phyloP scores from a whole-genome alignment of 495 filamentous ascomycete species.

The Lichina pygmaea region DNA sequence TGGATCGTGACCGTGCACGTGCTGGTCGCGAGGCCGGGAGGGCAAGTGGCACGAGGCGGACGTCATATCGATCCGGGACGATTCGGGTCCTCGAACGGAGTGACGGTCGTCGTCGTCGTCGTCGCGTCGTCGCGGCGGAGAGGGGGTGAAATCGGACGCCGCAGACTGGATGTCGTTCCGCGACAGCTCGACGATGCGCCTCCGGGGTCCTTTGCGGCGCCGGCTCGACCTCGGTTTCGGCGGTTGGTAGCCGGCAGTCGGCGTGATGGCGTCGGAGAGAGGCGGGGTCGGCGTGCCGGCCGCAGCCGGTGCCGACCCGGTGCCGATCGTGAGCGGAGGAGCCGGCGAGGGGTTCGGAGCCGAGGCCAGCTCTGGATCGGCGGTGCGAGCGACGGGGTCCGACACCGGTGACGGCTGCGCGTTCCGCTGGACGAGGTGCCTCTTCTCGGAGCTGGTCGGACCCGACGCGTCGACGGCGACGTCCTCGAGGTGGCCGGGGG shows the following conservation, averaged over 20 bases:
- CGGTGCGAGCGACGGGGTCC: slow-evolving; percentile 42
- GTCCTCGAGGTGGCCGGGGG: slow-evolving; percentile 74
- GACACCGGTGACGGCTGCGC: slow-evolving; percentile 53
- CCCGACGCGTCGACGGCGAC: slow-evolving; percentile 64
- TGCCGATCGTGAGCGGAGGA: slow-evolving; percentile 6
- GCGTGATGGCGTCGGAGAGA: slow-evolving; percentile 6
- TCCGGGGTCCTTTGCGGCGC: slow-evolving; percentile 27
- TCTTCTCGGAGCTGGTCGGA: slow-evolving; percentile 58
- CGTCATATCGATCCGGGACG: background rate
- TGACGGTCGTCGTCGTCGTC: background rate
- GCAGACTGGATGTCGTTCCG: slow-evolving; percentile 24
- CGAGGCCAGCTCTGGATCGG: background rate
- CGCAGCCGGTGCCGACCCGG: slow-evolving; percentile 2
- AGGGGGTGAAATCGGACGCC: slow-evolving; percentile 5
- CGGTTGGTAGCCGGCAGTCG: slow-evolving; percentile 6
- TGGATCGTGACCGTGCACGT: background rate
- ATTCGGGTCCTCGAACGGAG: background rate
- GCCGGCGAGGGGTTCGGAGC: background rate
- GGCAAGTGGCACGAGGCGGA: background rate
- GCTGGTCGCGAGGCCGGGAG: background rate
- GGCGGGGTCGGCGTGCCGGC: background rate
- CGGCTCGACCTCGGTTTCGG: slow-evolving; percentile 9
- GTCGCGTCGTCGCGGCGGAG: background rate
- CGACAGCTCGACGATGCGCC: slow-evolving; percentile 65
- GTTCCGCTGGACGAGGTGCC: slow-evolving; percentile 59